phyloP scores from a whole-genome alignment of 768 basidiomycete genomes.

The Multifurca ochricompacta region DNA sequence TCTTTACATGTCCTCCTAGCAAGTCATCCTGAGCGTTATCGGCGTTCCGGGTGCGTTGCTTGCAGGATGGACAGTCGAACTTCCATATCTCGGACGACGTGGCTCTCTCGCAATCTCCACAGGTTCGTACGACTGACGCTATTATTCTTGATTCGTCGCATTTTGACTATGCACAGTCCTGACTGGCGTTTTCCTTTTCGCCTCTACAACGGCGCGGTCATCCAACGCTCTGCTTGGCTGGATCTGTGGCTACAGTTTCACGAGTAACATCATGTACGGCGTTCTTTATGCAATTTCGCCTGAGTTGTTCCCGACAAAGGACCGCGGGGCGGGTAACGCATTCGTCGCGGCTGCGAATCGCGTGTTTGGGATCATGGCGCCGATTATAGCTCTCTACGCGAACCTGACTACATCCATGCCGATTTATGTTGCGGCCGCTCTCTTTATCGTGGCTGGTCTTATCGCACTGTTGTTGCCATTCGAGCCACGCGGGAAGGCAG shows the following conservation, averaged over 20 bases:
- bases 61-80: conserved; percentile 47
- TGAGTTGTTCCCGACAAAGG: conserved; percentile 48
- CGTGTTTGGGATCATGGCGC: conserved; percentile 53
- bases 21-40: conserved; percentile 50
- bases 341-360: conserved; percentile 46
- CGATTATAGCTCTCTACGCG: conserved; percentile 43
- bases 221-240: conserved; percentile 46
- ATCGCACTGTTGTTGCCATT: conserved; percentile 46
- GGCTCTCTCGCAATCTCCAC: conserved; percentile 49
- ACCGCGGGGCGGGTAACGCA: conserved; percentile 50
- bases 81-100: conserved; percentile 43
- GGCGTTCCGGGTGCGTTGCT: conserved; percentile 51
- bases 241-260: conserved; percentile 54
- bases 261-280: conserved; percentile 51
- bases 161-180: conserved; percentile 28
- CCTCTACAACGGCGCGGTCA: conserved; percentile 46
- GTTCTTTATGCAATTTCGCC: conserved; percentile 36
- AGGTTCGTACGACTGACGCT: conserved; percentile 18
- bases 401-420: conserved; percentile 42
- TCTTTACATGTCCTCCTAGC: conserved; percentile 27
- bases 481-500: conserved; percentile 50
- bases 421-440: conserved; percentile 45
- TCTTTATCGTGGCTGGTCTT: conserved; percentile 44
- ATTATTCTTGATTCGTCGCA: conserved; percentile 17
- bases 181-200: conserved; percentile 53